phyloP scores from a whole-genome alignment of 306 rosid genomes.

The Vigna nakashimae region DNA sequence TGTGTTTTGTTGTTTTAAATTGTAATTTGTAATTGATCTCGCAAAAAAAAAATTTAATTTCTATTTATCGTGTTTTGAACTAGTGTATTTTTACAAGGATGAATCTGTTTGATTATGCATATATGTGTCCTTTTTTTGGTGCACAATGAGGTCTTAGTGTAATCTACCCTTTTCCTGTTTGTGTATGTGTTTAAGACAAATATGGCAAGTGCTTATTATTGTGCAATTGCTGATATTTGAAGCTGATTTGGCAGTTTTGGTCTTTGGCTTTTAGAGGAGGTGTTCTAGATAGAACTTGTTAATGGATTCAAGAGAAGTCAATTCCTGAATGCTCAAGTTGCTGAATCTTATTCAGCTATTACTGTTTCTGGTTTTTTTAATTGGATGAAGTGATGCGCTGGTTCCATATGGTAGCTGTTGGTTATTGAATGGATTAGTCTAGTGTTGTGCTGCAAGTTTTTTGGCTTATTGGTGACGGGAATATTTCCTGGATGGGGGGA shows the following conservation, averaged over 20 bases:
- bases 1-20: not conserved
- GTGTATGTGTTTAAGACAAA: slow-evolving; percentile 2
- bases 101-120: not conserved
- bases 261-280: slow-evolving; percentile 14
- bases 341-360: slow-evolving; percentile 50
- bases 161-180: not conserved
- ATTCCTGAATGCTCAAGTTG: slow-evolving; percentile 28
- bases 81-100: not conserved
- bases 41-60: not conserved
- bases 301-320: slow-evolving; percentile 25
- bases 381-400: slow-evolving; percentile 49
- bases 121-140: not conserved
- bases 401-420: slow-evolving; percentile 47
- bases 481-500: slow-evolving; percentile 80
- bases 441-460: slow-evolving; percentile 53
- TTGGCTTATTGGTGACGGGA: slow-evolving; percentile 50
- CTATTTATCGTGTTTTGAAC: not conserved
- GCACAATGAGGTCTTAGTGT: not conserved
- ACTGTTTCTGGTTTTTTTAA: slow-evolving; percentile 11
- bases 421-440: slow-evolving; percentile 51
- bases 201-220: slow-evolving; percentile 20
- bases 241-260: slow-evolving; percentile 30
- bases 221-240: slow-evolving; percentile 5
- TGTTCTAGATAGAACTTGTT: not conserved
- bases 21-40: no score